Percentiles rank a stretch among this genome's conserved stretches.
These are phyloP conservation scores for Pichia nakasei DNA, from an alignment of 805 yeast species.

Conservation along the genomic window DNA sequence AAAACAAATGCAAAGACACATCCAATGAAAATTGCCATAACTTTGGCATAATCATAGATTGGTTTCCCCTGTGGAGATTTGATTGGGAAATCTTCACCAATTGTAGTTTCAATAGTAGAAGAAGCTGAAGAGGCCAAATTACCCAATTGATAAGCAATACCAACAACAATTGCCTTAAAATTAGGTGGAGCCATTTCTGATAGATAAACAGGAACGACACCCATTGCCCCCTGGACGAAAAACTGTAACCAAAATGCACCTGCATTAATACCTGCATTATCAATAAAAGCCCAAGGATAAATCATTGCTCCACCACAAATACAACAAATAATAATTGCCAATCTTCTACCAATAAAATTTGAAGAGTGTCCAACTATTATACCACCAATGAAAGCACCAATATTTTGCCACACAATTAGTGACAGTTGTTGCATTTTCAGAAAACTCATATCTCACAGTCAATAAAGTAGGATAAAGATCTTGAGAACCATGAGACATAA, in stretches of 20 bases:
- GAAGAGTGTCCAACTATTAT: slow-evolving; percentile 45
- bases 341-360: slow-evolving; percentile 47
- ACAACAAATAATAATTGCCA: slow-evolving; percentile 43
- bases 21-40: slow-evolving; percentile 61
- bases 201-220: slow-evolving; percentile 54
- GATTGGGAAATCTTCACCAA: slow-evolving; percentile 48
- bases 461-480: slow-evolving; percentile 53
- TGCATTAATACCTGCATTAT: slow-evolving; percentile 40
- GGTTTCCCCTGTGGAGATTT: slow-evolving; percentile 22
- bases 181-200: slow-evolving; percentile 56
- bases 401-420: slow-evolving; percentile 48
- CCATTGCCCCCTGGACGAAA: slow-evolving; percentile 65
- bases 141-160: slow-evolving; percentile 60
- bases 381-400: slow-evolving; percentile 57
- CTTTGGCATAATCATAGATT: slow-evolving; percentile 44
- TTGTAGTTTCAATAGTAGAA: slow-evolving; percentile 55
- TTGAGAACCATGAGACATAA: slow-evolving; percentile 56
- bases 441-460: slow-evolving; percentile 35
- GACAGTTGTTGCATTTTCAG: slow-evolving; percentile 39
- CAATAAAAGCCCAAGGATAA: slow-evolving; percentile 54
- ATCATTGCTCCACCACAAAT: slow-evolving; percentile 50
- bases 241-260: slow-evolving; percentile 56
- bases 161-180: slow-evolving; percentile 53
- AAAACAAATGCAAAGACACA: slow-evolving; percentile 49
- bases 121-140: slow-evolving; percentile 60